These are phyloP conservation scores for Furculomyces boomerangus DNA, from an alignment of 371 early-diverging fungal species.

Conservation along the genomic window DNA sequence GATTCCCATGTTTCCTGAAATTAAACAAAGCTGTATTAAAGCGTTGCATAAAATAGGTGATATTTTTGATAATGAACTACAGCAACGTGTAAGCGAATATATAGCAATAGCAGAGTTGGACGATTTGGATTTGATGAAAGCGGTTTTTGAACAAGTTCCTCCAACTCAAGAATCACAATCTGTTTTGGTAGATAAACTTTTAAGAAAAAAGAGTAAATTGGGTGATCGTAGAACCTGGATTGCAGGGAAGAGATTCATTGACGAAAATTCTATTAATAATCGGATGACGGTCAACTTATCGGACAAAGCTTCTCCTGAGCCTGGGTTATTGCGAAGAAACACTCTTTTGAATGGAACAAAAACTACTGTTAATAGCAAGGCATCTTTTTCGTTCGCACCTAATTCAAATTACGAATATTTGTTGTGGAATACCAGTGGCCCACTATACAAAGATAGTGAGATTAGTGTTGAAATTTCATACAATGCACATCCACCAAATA, in stretches of 20 bases:
- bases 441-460: constrained; percentile 70
- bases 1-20: constrained; percentile 89
- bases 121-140: constrained; percentile 70
- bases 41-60: constrained; percentile 72
- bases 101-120: constrained; percentile 63
- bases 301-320: neutral
- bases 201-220: constrained; percentile 69
- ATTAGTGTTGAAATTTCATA: constrained; percentile 75
- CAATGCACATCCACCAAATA: constrained; percentile 70
- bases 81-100: constrained; percentile 93
- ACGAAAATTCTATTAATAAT: neutral
- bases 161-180: constrained; percentile 89
- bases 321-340: neutral
- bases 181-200: constrained; percentile 56
- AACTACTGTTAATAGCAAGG: neutral
- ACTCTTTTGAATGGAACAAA: constrained; percentile 7
- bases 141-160: constrained; percentile 93
- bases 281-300: neutral
- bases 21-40: constrained; percentile 64
- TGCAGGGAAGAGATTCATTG: constrained; percentile 64
- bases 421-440: constrained; percentile 53
- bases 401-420: constrained; percentile 30
- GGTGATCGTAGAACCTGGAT: constrained; percentile 92
- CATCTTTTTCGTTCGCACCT: neutral
- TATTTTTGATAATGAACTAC: constrained; percentile 83